Base-by-base conservation (phyloP, 768 basidiomycete genomes). In the Pisolithus tinctorius region DNA sequence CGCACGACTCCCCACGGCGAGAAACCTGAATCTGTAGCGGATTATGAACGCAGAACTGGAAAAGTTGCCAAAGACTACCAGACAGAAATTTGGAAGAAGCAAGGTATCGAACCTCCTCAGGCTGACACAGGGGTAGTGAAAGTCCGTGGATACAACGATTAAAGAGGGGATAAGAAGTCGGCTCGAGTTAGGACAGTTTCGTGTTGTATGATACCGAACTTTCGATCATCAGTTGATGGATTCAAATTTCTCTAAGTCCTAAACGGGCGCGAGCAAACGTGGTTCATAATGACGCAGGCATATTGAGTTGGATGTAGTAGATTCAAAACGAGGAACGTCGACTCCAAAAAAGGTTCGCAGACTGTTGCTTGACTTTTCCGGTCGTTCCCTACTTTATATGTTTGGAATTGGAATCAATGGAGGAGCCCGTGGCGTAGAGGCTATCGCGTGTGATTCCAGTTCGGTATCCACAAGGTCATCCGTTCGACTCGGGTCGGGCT, bases 1-100 rank as follows among this genome's bases (percentile, higher is more conserved):
- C 81, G 89, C 44, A 84, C 83, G 9, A 92, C 89, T 2, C 90
- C 89, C 48, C 87, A 86, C 55, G 90, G 81, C 11, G 87, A 91
- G 64, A 78, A 76, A 54, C 90, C 89, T 1, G 73, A 74, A n/a
- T 87, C 84, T 0, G 90, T 90, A 17, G 79, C 71, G 41, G 85
- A 81, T 42, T 91, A 88, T 62, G 81, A 84, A 63, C 63, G 62
- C 41, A 59, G 73, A 57, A 81, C 77, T 1, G 87, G 88, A 13
- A 83, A 84, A 63, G 63, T 72, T 45, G 86, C 88, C 0, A 83
- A 82, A 56, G 88, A 92, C 66, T 76, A 86, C 51, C 81, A 86
- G 63, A 59, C 82, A 36, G 87, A 85, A 60, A 71, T 87, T 49
- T 88, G 82, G 81, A 81, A 76, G 64, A 74, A 82, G 61, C 76